phyloP scores from a whole-genome alignment of 768 basidiomycete genomes.

The Podaxis sp. region DNA sequence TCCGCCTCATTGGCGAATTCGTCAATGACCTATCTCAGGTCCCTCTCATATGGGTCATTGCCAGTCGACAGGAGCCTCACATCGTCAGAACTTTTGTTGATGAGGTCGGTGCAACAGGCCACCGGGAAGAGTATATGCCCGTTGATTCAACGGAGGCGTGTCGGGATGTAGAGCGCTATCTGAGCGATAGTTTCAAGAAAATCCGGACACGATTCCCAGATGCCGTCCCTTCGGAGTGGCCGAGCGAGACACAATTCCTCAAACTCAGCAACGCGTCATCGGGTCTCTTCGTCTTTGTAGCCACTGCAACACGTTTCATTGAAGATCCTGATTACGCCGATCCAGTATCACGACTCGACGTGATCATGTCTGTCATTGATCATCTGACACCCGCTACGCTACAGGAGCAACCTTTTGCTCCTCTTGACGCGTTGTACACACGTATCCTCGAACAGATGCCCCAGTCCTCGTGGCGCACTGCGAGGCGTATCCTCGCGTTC shows the following conservation, averaged over 20 bases:
- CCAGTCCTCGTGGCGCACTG: background rate
- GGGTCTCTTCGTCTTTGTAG: background rate
- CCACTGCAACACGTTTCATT: background rate
- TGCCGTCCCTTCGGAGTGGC: background rate
- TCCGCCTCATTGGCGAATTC: background rate
- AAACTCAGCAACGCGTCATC: background rate
- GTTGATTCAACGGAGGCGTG: background rate
- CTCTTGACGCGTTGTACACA: background rate
- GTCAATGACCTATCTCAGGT: background rate
- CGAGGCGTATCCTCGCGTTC: background rate
- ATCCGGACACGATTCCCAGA: background rate
- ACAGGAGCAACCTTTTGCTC: background rate
- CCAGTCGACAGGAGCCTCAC: background rate
- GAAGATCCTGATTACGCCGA: background rate
- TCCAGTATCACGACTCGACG: background rate
- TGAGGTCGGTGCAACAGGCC: background rate
- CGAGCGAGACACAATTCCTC: background rate
- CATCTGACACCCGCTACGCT: too few relatives aligned
- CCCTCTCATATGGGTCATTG: background rate
- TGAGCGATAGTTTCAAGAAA: background rate
- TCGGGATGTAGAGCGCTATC: background rate
- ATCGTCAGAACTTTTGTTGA: background rate
- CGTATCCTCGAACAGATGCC: background rate
- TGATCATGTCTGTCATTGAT: background rate
- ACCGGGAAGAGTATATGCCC: background rate